These are phyloP conservation scores for Magnolia changhungtana DNA, from an alignment of 164 flowering plant genomes.

Conservation along the genomic window DNA sequence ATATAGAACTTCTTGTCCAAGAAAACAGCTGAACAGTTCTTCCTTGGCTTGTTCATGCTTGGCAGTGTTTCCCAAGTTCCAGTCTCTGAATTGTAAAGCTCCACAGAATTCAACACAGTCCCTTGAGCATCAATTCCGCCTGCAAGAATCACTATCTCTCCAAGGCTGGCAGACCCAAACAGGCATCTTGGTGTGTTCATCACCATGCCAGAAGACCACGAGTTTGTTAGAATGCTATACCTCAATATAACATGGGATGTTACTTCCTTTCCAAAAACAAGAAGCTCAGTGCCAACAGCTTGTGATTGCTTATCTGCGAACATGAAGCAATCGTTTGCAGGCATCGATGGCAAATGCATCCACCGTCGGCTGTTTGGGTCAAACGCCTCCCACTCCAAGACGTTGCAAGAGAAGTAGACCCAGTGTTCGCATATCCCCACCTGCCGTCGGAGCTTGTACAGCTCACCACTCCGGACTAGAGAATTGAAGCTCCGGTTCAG, in stretches of 20 bases:
- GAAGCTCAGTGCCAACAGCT: slow-evolving; percentile 94
- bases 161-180: slow-evolving; percentile 85
- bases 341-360: slow-evolving; percentile 83
- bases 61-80: slow-evolving; percentile 62
- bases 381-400: slow-evolving; percentile 87
- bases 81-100: slow-evolving; percentile 80
- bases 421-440: slow-evolving; percentile 72
- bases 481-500: slow-evolving; percentile 59
- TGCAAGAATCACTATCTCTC: slow-evolving; percentile 80
- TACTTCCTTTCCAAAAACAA: slow-evolving; percentile 80
- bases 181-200: slow-evolving; percentile 85
- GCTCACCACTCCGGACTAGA: slow-evolving; percentile 59
- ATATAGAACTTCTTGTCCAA: slow-evolving; percentile 89
- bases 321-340: slow-evolving; percentile 66
- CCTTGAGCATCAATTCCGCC: slow-evolving; percentile 85
- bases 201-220: slow-evolving; percentile 70
- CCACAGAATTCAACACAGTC: slow-evolving; percentile 58
- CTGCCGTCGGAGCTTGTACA: slow-evolving; percentile 59
- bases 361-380: slow-evolving; percentile 67
- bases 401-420: slow-evolving; percentile 83
- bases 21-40: slow-evolving; percentile 89
- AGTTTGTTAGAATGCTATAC: slow-evolving; percentile 74
- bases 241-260: slow-evolving; percentile 56
- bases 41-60: slow-evolving; percentile 71
- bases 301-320: slow-evolving; percentile 86